Conservation (phyloP, 768 basidiomycete species). For the Hypsizygus marmoreus region DNA sequence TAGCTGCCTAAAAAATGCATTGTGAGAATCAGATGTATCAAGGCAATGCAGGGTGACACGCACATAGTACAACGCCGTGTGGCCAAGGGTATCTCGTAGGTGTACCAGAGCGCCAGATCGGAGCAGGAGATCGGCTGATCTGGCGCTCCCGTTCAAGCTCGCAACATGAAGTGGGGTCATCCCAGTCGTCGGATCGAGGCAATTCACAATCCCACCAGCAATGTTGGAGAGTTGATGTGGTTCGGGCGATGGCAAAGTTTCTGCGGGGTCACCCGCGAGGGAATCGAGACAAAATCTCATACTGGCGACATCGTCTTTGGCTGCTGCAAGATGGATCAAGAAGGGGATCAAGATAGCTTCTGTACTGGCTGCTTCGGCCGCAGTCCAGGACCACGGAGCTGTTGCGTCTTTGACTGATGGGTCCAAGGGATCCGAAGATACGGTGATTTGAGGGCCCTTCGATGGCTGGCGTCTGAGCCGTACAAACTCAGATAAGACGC, state of each 20-base stretch:
- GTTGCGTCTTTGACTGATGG: conserved; percentile 42
- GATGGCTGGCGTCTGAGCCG: conserved; percentile 52
- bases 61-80: conserved; percentile 84
- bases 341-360: conserved; percentile 76
- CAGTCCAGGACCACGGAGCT: conserved; percentile 80
- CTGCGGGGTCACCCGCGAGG: conserved; percentile 27
- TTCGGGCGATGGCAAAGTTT: conserved; percentile 22
- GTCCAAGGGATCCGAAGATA: conserved; percentile 41
- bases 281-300: conserved; percentile 60
- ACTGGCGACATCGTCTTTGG: conserved; percentile 65
- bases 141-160: conserved; percentile 62
- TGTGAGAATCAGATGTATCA: conserved; percentile 4
- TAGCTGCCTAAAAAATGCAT: conserved; percentile 58
- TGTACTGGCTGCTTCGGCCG: conserved; percentile 68
- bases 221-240: conserved; percentile 39
- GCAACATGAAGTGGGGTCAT: conserved; percentile 81
- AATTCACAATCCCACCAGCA: conserved; percentile 73
- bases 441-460: conserved; percentile 34
- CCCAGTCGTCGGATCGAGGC: conserved; percentile 67
- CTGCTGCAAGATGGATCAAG: conserved; percentile 77
- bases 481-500: conserved; percentile 67
- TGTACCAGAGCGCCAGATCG: conserved; percentile 82
- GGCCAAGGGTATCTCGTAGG: conserved; percentile 75
- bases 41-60: conserved; percentile 2
- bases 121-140: conserved; percentile 52